Conservation (phyloP, 2,329 filamentous ascomycete genomes). For the Albophoma yamanashiensis region DNA sequence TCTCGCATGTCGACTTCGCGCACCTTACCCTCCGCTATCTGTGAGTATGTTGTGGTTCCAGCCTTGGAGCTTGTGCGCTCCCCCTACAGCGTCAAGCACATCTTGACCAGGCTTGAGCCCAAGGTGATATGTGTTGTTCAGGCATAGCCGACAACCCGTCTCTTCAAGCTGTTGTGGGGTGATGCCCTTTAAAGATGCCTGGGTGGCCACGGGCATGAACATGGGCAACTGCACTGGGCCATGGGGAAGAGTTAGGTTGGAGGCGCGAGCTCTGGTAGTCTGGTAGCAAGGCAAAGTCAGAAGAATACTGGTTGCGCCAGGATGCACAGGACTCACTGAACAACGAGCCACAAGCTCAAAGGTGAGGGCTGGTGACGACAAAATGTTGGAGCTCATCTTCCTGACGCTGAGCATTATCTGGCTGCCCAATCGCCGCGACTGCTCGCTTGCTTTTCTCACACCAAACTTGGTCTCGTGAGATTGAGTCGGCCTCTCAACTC, state of each 20-base stretch:
- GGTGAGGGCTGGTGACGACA: slow-evolving; percentile 55
- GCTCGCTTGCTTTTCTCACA: not conserved
- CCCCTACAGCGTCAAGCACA: slow-evolving; percentile 75
- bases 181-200: slow-evolving; percentile 88
- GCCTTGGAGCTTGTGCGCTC: slow-evolving; percentile 87
- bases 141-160: slow-evolving; percentile 77
- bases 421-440: not conserved
- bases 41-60: slow-evolving; percentile 96
- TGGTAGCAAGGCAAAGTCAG: slow-evolving; percentile 26
- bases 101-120: slow-evolving; percentile 91
- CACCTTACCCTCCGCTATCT: slow-evolving; percentile 55
- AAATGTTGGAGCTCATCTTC: slow-evolving; percentile 41
- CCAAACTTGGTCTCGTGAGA: not conserved
- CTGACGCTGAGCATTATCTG: slow-evolving; percentile 18
- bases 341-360: slow-evolving; percentile 72
- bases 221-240: slow-evolving; percentile 82
- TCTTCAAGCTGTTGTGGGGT: slow-evolving; percentile 87
- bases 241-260: slow-evolving; percentile 80
- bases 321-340: slow-evolving; percentile 48
- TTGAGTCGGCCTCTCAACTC: slow-evolving; percentile 1
- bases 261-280: slow-evolving; percentile 92
- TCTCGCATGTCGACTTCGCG: not conserved
- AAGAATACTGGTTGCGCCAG: not conserved
- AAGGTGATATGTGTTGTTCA: slow-evolving; percentile 98
- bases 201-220: slow-evolving; percentile 98